Percentiles rank a stretch among this genome's conserved stretches.
These are phyloP conservation scores for Cyclanthera cordifolia DNA, from an alignment of 306 rosid species.

Conservation along the genomic window DNA sequence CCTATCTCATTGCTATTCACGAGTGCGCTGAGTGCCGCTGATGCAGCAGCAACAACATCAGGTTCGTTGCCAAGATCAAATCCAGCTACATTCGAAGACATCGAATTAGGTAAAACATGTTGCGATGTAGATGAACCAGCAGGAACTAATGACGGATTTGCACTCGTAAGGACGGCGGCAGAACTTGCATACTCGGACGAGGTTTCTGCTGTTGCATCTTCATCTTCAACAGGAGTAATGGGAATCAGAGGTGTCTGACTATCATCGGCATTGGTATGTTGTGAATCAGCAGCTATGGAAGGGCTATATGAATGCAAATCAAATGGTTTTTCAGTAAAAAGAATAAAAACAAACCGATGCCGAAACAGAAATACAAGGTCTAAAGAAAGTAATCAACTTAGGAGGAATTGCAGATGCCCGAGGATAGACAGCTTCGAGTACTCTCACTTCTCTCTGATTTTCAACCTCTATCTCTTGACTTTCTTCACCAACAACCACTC, in stretches of 20 bases:
- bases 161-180: slow-evolving; percentile 16
- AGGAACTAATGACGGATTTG: slow-evolving; percentile 21
- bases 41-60: slow-evolving; percentile 50
- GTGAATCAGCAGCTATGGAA: slow-evolving; percentile 31
- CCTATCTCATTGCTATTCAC: slow-evolving; percentile 57
- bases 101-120: slow-evolving; percentile 14
- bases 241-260: slow-evolving; percentile 45
- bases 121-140: slow-evolving; percentile 25
- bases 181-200: slow-evolving; percentile 20
- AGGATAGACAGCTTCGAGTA: slow-evolving; percentile 86
- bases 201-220: slow-evolving; percentile 39
- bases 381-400: slow-evolving; percentile 42
- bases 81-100: background rate
- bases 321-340: slow-evolving; percentile 12
- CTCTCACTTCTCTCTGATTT: slow-evolving; percentile 76
- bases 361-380: slow-evolving; percentile 10
- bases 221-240: slow-evolving; percentile 75
- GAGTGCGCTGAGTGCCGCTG: slow-evolving; percentile 46
- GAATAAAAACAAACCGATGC: slow-evolving; percentile 8
- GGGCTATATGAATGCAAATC: slow-evolving; percentile 33
- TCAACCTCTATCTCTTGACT: slow-evolving; percentile 52
- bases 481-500: slow-evolving; percentile 86
- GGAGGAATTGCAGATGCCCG: slow-evolving; percentile 78
- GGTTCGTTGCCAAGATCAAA: slow-evolving; percentile 19
- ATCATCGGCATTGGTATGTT: slow-evolving; percentile 25